These are phyloP conservation scores for Leucaena leucocephala DNA, from an alignment of 306 rosid species.

Conservation along the genomic window DNA sequence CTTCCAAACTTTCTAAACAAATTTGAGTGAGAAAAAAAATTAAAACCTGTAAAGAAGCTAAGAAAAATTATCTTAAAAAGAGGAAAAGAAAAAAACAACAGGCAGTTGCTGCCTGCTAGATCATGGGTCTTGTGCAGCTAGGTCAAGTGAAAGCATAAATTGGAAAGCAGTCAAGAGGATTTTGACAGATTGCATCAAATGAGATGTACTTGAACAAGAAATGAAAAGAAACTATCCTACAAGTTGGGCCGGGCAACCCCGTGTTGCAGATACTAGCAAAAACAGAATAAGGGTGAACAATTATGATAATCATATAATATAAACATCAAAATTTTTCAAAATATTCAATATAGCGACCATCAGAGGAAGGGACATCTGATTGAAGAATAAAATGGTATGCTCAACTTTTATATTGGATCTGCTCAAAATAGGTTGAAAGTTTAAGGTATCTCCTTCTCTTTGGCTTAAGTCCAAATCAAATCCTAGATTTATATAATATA, in stretches of 20 bases:
- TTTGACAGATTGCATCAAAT: background rate
- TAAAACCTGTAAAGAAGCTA: background rate
- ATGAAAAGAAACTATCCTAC: background rate
- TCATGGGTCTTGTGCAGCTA: conserved; percentile 10
- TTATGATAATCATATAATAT: background rate
- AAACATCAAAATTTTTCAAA: background rate
- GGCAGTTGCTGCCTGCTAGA: background rate
- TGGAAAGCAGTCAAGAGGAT: background rate
- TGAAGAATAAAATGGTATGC: background rate
- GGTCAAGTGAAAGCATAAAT: background rate
- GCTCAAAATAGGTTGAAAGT: background rate
- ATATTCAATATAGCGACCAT: background rate
- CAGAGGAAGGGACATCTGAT: background rate
- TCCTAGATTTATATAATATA: background rate
- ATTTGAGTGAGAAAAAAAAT: background rate
- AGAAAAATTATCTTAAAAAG: conserved; percentile 6
- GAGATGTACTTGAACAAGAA: background rate
- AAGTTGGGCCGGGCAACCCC: background rate
- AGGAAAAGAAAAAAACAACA: background rate
- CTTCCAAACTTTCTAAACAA: background rate
- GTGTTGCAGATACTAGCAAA: background rate
- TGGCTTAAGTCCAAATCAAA: background rate
- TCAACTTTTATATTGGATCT: background rate
- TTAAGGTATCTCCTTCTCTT: background rate
- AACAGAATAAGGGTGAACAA: background rate